These are phyloP conservation scores for Gonapodya prolifera DNA, from an alignment of 192 early-diverging fungal species.

Conservation along the genomic window DNA sequence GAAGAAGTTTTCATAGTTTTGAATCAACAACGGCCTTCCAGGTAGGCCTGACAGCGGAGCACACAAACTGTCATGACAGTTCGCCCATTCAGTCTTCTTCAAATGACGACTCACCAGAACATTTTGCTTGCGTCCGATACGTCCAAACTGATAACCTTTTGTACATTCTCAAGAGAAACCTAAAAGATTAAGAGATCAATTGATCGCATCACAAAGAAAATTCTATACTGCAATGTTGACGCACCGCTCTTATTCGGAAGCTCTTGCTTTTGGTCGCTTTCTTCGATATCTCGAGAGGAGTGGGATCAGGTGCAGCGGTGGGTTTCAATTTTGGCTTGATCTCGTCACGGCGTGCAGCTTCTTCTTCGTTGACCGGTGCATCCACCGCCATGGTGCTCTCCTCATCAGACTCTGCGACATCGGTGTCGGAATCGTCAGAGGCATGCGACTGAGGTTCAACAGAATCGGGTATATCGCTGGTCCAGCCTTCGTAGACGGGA, in stretches of 20 bases:
- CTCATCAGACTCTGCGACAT: not conserved
- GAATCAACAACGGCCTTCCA: not conserved
- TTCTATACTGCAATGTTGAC: too few relatives aligned
- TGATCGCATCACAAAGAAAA: too few relatives aligned
- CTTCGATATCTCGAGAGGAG: not conserved
- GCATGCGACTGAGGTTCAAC: not conserved
- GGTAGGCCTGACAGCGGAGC: not conserved
- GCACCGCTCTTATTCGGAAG: not conserved
- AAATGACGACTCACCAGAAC: not conserved
- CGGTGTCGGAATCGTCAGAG: not conserved
- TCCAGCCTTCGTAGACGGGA: not conserved
- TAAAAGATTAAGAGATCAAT: not conserved
- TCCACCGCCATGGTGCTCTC: not conserved
- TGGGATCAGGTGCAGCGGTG: not conserved
- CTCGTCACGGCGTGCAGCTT: not conserved
- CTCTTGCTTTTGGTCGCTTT: not conserved
- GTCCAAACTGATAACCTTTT: not conserved
- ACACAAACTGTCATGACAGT: not conserved
- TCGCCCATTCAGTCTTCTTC: not conserved
- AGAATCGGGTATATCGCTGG: not conserved
- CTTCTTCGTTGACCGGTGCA: not conserved
- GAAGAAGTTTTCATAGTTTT: not conserved
- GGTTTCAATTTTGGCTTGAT: not conserved
- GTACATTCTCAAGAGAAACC: not conserved
- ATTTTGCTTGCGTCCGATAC: not conserved